These are phyloP conservation scores for Amphibolis antarctica DNA, from an alignment of 106 monocot genomes.

Conservation along the genomic window DNA sequence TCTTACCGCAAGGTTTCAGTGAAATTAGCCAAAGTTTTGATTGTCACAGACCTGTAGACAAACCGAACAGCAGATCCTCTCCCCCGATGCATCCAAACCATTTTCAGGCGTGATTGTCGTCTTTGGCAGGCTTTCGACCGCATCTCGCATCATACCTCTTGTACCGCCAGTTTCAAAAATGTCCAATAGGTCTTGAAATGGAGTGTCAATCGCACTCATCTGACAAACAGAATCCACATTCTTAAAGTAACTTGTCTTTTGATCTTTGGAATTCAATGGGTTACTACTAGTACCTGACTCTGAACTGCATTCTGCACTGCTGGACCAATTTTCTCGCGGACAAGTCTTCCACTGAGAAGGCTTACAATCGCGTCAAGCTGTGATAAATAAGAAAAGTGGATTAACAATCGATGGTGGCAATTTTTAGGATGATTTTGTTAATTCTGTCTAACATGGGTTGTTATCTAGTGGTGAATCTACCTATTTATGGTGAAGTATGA, in stretches of 20 bases:
- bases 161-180: conserved; percentile 21
- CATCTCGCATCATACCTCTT: conserved; percentile 10
- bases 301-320: conserved; percentile 19
- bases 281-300: conserved; percentile 10
- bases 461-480: too few species aligned
- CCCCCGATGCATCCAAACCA: conserved; percentile 7
- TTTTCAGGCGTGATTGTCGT: conserved; percentile 6
- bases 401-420: not conserved
- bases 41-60: conserved; percentile 15
- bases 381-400: not conserved
- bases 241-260: not conserved
- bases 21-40: not conserved
- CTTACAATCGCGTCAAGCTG: conserved; percentile 8
- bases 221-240: not conserved
- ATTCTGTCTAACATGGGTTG: too few species aligned
- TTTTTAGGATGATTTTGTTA: too few species aligned
- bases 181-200: conserved; percentile 14
- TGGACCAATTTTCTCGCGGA: conserved; percentile 20
- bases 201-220: conserved; percentile 13
- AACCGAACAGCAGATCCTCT: conserved; percentile 14
- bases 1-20: not conserved
- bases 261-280: not conserved
- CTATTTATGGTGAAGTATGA: too few species aligned
- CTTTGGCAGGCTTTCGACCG: conserved; percentile 10
- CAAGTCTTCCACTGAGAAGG: conserved; percentile 22